These are phyloP conservation scores for Cladosporium colombiae DNA, from an alignment of 2,329 filamentous ascomycete species.

Conservation along the genomic window DNA sequence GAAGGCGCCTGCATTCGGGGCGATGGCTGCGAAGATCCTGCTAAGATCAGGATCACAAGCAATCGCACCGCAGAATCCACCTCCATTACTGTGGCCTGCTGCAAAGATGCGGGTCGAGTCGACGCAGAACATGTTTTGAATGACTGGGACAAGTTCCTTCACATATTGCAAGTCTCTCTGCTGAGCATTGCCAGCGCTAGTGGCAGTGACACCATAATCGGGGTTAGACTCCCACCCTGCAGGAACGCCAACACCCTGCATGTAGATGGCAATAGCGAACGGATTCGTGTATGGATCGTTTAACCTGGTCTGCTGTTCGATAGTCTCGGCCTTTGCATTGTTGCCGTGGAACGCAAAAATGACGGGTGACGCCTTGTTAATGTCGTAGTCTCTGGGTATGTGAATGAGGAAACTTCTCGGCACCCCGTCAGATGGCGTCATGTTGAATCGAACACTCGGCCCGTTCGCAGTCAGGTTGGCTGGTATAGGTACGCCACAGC, in stretches of 20 bases:
- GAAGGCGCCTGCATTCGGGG: slow-evolving; percentile 48
- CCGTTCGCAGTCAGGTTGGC: slow-evolving; percentile 26
- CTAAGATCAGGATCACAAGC: slow-evolving; percentile 49
- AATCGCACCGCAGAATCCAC: slow-evolving; percentile 50
- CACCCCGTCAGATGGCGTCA: slow-evolving; percentile 30
- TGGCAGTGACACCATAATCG: background rate
- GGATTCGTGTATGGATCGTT: slow-evolving; percentile 46
- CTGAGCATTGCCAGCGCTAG: slow-evolving; percentile 25
- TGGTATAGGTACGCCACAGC: slow-evolving; percentile 30
- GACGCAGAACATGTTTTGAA: slow-evolving; percentile 47
- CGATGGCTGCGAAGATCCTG: slow-evolving; percentile 50
- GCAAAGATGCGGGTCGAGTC: slow-evolving; percentile 48
- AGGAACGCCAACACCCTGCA: slow-evolving; percentile 35
- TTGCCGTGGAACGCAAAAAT: slow-evolving; percentile 51
- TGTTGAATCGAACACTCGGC: slow-evolving; percentile 23
- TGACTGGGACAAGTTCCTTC: slow-evolving; percentile 42
- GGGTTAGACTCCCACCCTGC: slow-evolving; percentile 27
- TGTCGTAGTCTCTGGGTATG: slow-evolving; percentile 43
- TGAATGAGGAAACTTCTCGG: slow-evolving; percentile 41
- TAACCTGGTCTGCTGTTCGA: slow-evolving; percentile 46
- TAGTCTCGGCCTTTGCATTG: slow-evolving; percentile 36
- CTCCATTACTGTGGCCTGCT: slow-evolving; percentile 57
- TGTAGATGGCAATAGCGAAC: slow-evolving; percentile 47
- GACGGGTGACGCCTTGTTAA: slow-evolving; percentile 40
- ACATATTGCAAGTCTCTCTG: slow-evolving; percentile 45